Evolutionary conservation across 2,329 filamentous ascomycete genomes (phyloP).

Genomic region (Fusarium fracticaudum): DNA sequence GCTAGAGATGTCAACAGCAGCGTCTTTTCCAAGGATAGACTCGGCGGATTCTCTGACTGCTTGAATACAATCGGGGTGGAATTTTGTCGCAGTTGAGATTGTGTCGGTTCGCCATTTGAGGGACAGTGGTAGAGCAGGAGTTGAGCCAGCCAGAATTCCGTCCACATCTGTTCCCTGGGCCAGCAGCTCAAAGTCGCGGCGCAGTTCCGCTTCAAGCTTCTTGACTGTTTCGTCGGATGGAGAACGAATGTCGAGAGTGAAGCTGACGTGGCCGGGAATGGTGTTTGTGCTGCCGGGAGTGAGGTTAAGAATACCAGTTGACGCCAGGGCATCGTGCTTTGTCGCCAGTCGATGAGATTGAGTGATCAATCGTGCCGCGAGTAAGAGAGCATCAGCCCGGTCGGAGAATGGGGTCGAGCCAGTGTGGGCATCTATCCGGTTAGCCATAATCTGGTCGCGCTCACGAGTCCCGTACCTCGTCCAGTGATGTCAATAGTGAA

Average conservation of each 20-base stretch:
- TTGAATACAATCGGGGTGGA: constrained; percentile 72
- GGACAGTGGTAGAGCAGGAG: constrained; percentile 56
- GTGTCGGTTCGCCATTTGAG: constrained; percentile 70
- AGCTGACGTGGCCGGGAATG: constrained; percentile 70
- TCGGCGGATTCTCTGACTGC: constrained; percentile 66
- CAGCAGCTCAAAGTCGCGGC: constrained; percentile 56
- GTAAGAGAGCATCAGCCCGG: constrained; percentile 45
- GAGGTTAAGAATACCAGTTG: constrained; percentile 42
- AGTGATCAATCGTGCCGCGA: constrained; percentile 43
- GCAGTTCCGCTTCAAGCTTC: constrained; percentile 58
- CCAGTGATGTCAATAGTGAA: constrained; percentile 40
- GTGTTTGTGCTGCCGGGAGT: constrained; percentile 74
- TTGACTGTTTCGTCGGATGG: constrained; percentile 63
- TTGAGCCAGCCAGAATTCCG: constrained; percentile 25
- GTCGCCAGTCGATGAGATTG: constrained; percentile 41
- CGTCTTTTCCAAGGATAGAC: constrained; percentile 50
- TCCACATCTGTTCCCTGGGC: constrained; percentile 59
- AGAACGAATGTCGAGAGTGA: constrained; percentile 72
- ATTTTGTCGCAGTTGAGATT: constrained; percentile 67
- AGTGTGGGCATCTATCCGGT: constrained; percentile 46
- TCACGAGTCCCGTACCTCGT: constrained; percentile 12
- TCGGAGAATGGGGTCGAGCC: constrained; percentile 44
- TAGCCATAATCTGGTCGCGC: background rate
- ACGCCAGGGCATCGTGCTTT: constrained; percentile 38
- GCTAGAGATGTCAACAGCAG: constrained; percentile 46